Conservation (phyloP, 306 rosid species). For the Sicyos baderoa region DNA sequence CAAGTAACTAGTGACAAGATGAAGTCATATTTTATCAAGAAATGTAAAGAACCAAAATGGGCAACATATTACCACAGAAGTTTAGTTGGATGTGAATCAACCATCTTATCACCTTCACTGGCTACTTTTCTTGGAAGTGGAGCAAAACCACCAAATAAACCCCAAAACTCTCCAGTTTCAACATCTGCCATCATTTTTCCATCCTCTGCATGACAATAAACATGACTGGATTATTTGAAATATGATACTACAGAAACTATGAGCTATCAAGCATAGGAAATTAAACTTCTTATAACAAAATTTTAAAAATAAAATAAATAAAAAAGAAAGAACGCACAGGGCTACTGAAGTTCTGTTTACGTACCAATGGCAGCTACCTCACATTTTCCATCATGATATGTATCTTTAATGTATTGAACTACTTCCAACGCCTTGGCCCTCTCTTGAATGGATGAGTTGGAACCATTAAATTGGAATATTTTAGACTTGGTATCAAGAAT, state of each 20-base stretch:
- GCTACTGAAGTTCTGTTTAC: constrained; percentile 25
- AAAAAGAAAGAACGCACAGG: neutral
- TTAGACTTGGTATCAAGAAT: constrained; percentile 82
- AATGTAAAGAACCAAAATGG: constrained; percentile 19
- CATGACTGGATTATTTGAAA: neutral
- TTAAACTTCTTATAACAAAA: neutral
- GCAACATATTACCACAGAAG: constrained; percentile 55
- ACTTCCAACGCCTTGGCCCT: constrained; percentile 96
- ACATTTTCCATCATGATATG: constrained; percentile 91
- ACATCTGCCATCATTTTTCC: constrained; percentile 96
- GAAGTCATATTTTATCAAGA: constrained; percentile 10
- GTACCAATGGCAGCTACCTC: constrained; percentile 84
- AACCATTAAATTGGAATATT: constrained; percentile 91
- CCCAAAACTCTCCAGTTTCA: constrained; percentile 96
- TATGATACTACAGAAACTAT: neutral
- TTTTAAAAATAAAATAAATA: neutral
- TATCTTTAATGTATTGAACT: constrained; percentile 82
- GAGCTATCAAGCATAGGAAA: neutral
- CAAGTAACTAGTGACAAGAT: constrained; percentile 4
- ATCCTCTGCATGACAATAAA: constrained; percentile 57
- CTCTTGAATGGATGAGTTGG: constrained; percentile 91
- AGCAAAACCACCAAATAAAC: constrained; percentile 92
- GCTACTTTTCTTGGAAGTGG: constrained; percentile 82
- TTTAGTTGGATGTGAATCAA: constrained; percentile 52
- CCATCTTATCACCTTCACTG: constrained; percentile 41